Percentiles rank a stretch among this genome's conserved stretches.
Conservation (phyloP, 1,139 yeast species). For the Saccharomyces hybrid region DNA sequence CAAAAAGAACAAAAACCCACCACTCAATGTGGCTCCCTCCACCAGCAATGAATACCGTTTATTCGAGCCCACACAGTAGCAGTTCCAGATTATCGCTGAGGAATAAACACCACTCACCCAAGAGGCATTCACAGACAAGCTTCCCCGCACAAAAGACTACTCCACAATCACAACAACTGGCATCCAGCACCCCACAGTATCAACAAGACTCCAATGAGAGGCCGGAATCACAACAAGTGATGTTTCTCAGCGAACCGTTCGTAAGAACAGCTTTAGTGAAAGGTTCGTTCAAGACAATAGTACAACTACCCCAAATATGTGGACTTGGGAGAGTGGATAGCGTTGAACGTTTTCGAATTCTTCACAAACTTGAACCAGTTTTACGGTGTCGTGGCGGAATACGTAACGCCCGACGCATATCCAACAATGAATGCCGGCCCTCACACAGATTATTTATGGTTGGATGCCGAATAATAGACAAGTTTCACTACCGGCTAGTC, state of each 20-base stretch:
- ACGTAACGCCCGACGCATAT: conserved; percentile 77
- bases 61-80: conserved; percentile 31
- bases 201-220: conserved; percentile 40
- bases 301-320: conserved; percentile 91
- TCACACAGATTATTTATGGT: conserved; percentile 83
- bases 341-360: conserved; percentile 83
- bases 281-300: conserved; percentile 95
- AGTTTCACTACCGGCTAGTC: conserved; percentile 82
- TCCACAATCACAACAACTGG: conserved; percentile 8
- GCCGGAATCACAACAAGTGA: conserved; percentile 25
- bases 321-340: conserved; percentile 92
- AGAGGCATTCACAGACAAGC: conserved; percentile 16
- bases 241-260: conserved; percentile 83
- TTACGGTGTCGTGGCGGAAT: conserved; percentile 81
- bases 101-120: conserved; percentile 31
- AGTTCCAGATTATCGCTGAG: conserved; percentile 35
- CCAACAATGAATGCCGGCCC: conserved; percentile 98
- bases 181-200: conserved; percentile 6
- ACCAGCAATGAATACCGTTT: conserved; percentile 18
- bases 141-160: conserved; percentile 8
- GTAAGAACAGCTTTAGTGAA: conserved; percentile 90
- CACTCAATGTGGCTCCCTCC: conserved; percentile 6
- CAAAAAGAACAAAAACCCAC: conserved; percentile 34
- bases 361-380: conserved; percentile 80
- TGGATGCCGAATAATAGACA: conserved; percentile 72